Conservation (phyloP, 106 monocot species). For the Dioscorea dumetorum region DNA sequence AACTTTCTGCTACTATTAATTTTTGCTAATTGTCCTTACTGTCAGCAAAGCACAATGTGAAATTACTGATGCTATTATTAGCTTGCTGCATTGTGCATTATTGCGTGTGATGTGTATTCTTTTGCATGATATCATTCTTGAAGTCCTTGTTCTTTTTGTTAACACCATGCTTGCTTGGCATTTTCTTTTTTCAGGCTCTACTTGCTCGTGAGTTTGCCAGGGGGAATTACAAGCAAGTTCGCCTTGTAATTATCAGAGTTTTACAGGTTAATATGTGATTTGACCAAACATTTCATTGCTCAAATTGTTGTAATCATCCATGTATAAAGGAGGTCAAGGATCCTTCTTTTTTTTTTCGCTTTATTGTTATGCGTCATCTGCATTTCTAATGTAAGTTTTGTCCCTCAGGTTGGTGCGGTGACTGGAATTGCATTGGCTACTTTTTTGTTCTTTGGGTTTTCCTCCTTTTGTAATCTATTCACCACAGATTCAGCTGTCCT, state of each 20-base stretch:
- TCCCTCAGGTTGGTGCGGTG: constrained; percentile 54
- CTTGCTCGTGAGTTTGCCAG: constrained; percentile 72
- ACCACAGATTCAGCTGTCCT: constrained; percentile 72
- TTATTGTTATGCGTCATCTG: no score
- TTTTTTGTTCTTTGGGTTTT: constrained; percentile 71
- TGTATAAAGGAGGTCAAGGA: constrained; percentile 1
- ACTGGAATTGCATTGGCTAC: constrained; percentile 54
- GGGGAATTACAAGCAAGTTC: constrained; percentile 66
- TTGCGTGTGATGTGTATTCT: no score
- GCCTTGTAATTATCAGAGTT: constrained; percentile 41
- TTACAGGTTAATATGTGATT: constrained; percentile 46
- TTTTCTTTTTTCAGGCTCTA: constrained; percentile 54
- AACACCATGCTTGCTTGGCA: no score
- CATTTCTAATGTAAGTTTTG: neutral
- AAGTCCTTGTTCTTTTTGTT: no score
- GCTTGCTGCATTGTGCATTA: no score
- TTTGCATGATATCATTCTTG: no score
- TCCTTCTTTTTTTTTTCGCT: no score
- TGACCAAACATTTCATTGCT: neutral
- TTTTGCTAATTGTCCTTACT: no score
- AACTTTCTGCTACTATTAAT: neutral
- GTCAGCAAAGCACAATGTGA: no score
- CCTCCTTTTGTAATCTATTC: constrained; percentile 52
- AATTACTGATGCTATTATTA: no score
- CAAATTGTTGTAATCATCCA: neutral